Evolutionary conservation across 2,329 filamentous ascomycete genomes (phyloP), one percentile per base, ranked within the genome.

Genomic region (Cladophialophora psammophila): DNA sequence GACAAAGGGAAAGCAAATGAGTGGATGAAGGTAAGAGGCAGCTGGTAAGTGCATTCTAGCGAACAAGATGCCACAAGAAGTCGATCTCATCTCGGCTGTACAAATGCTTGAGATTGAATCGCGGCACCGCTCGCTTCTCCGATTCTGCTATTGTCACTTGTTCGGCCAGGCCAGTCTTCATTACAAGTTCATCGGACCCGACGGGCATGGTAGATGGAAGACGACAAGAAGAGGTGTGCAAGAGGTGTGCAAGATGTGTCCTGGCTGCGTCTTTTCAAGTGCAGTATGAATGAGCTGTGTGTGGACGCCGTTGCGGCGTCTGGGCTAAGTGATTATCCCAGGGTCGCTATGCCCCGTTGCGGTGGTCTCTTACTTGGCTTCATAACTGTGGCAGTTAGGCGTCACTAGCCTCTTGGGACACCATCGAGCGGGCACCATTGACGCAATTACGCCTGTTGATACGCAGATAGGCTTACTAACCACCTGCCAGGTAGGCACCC

Each of bases 31-130:
- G 45, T 5, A 31, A 50, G 18, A 12, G 20, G 18, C 45, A 50
- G 45, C 45, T 50, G 45, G 45, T 26, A 31, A 50, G 45, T 50
- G 45, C 45, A 50, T 50, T 50, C 20, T 31, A 15, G 20, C 26
- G 5, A 5, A 50, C 18, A 13, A 50, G 45, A 50, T 26, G 45
- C 2, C 20, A 31, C 45, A 50, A 20, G 20, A 13, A 3, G 45
- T 31, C 18, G 45, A 50, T 15, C 18, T 26, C 45, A 26, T 26
- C 26, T 26, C 26, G 26, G 5, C 18, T 50, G 45, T 5, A 18
- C 40, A 12, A 50, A 50, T 26, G 45, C 20, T 50, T 10, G 45
- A 50, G 20, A 50, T 50, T 31, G 45, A 26, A 13, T 31, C 18
- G 45, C 10, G 45, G 45, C 45, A 50, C 45, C 45, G 45, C 20